A percentile compares a stretch with the other conserved stretches of the same genome.
Evolutionary conservation across 345 rosid species (phyloP).

Genomic region (Lagerstroemia speciosa): DNA sequence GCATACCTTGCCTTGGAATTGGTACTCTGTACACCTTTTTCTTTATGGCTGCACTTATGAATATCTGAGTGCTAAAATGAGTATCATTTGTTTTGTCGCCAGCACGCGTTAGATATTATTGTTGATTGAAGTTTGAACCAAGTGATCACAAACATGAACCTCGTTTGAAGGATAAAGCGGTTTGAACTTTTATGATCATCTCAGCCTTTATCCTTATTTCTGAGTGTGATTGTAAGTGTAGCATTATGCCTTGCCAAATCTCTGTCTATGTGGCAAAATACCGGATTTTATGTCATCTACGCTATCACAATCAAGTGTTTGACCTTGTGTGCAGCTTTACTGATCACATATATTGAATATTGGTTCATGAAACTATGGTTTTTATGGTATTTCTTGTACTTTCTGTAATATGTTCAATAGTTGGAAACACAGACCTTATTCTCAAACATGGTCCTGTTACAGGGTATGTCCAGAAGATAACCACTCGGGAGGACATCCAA

Average conservation of each 20-base stretch:
- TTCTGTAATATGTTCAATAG: background rate
- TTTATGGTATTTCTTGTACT: background rate
- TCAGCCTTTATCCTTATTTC: background rate
- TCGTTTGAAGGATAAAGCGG: background rate
- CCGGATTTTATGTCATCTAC: background rate
- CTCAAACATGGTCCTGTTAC: conserved; percentile 14
- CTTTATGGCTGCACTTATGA: background rate
- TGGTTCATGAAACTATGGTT: background rate
- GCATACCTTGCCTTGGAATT: conserved; percentile 79
- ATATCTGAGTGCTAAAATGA: background rate
- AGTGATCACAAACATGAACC: background rate
- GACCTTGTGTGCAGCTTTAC: background rate
- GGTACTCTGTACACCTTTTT: conserved; percentile 27
- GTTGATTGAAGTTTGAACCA: background rate
- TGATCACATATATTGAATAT: background rate
- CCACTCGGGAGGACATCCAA: conserved; percentile 73
- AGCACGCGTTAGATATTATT: background rate
- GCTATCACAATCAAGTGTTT: background rate
- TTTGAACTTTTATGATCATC: background rate
- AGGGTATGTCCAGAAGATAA: conserved; percentile 94
- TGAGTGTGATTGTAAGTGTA: no score
- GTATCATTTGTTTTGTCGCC: background rate
- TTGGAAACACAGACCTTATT: background rate
- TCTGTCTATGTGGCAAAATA: background rate
- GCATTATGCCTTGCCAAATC: background rate